A percentile compares a stretch with the other conserved stretches of the same genome.
phyloP scores from a whole-genome alignment of 1,139 yeast species.

The Pichia norvegensis region DNA sequence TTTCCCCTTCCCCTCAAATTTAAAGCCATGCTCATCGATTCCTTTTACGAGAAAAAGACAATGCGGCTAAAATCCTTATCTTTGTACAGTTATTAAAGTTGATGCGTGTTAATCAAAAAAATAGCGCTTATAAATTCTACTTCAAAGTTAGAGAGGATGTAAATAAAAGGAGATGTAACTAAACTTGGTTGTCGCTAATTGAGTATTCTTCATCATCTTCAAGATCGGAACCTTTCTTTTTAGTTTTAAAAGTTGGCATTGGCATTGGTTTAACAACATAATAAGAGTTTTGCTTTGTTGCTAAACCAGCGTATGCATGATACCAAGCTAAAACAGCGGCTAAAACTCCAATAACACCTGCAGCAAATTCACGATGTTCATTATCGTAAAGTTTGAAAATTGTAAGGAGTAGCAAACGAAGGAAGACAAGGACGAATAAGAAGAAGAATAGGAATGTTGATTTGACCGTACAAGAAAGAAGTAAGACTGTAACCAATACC shows the following conservation, averaged over 20 bases:
- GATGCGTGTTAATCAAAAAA: too few relatives aligned
- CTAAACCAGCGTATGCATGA: slow-evolving; percentile 84
- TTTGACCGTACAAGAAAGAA: slow-evolving; percentile 60
- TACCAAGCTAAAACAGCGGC: slow-evolving; percentile 82
- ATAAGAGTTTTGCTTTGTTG: slow-evolving; percentile 55
- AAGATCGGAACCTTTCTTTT: background rate
- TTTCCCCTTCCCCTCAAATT: too few relatives aligned
- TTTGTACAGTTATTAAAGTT: too few relatives aligned
- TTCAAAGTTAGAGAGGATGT: too few relatives aligned
- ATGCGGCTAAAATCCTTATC: too few relatives aligned
- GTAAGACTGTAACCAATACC: slow-evolving; percentile 67
- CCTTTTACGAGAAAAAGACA: too few relatives aligned
- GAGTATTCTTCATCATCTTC: background rate
- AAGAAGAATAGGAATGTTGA: slow-evolving; percentile 71
- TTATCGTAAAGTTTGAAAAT: slow-evolving; percentile 37
- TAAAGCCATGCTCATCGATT: too few relatives aligned
- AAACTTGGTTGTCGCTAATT: background rate
- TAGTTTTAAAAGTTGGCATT: slow-evolving; percentile 7
- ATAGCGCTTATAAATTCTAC: too few relatives aligned
- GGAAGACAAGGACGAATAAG: slow-evolving; percentile 52
- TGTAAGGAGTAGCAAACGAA: slow-evolving; percentile 62
- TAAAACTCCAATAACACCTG: slow-evolving; percentile 67
- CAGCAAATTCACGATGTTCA: slow-evolving; percentile 36
- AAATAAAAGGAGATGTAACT: background rate
- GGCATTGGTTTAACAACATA: slow-evolving; percentile 12